Evolutionary conservation across 352 stramenopile species (phyloP).

Genomic region (Phytopythium vexans): DNA sequence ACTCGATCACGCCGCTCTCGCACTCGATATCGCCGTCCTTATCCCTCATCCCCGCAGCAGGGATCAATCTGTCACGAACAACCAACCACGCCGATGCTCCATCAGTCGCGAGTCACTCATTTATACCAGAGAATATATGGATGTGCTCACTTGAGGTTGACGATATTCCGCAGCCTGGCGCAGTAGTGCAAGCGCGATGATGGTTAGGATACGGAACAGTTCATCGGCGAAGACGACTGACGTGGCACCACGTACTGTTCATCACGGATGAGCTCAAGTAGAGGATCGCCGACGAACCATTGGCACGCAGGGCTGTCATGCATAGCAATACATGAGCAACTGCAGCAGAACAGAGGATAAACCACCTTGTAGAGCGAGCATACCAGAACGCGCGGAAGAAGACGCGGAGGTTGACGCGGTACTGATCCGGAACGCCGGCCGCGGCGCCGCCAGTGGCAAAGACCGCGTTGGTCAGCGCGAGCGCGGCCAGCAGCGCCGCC

Average conservation of each 20-base stretch:
- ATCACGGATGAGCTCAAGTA: constrained; percentile 66
- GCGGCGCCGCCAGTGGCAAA: not conserved
- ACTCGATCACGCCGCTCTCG: constrained; percentile 63
- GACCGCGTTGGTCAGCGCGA: constrained; percentile 8
- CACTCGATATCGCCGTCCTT: constrained; percentile 58
- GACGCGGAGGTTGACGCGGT: constrained; percentile 59
- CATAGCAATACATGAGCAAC: not conserved
- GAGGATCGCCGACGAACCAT: constrained; percentile 72
- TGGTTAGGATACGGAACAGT: not conserved
- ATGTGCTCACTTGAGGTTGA: constrained; percentile 52
- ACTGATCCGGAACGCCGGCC: constrained; percentile 20
- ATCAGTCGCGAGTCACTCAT: constrained; percentile 2
- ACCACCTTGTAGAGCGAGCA: not conserved
- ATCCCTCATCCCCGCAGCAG: constrained; percentile 67
- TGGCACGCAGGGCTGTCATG: constrained; percentile 64
- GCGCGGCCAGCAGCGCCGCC: constrained; percentile 17
- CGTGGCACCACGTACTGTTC: constrained; percentile 35
- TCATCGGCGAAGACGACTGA: not conserved
- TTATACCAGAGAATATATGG: constrained; percentile 1
- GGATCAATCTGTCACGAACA: constrained; percentile 42
- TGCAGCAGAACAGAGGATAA: not conserved
- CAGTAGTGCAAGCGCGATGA: not conserved
- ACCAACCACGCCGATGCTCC: not conserved
- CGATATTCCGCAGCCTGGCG: constrained; percentile 67
- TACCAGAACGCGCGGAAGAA: constrained; percentile 80